Evolutionary conservation across 345 rosid species (phyloP).

Genomic region (Mallotus nudiflorus): DNA sequence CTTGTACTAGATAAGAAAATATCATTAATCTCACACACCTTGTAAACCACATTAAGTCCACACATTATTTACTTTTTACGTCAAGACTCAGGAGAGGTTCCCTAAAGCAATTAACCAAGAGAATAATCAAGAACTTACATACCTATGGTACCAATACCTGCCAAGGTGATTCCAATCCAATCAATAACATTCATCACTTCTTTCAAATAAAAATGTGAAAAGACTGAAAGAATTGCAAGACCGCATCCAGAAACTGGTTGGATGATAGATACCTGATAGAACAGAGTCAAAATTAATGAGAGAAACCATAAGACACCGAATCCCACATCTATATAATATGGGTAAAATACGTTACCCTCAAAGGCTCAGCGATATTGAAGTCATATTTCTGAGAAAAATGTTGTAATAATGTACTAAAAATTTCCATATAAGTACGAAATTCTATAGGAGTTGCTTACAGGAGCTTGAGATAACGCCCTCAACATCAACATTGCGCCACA

Average conservation of each 20-base stretch:
- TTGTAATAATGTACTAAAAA: not conserved
- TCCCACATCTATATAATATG: not conserved
- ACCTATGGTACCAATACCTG: constrained; percentile 98
- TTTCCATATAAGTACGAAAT: not conserved
- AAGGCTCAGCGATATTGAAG: not conserved
- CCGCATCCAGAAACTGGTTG: constrained; percentile 99
- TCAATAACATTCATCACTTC: constrained; percentile 91
- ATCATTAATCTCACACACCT: not conserved
- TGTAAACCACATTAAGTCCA: not conserved
- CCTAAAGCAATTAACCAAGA: not conserved
- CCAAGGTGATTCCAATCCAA: constrained; percentile 93
- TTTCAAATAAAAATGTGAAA: constrained; percentile 92
- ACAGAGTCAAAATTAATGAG: constrained; percentile 16
- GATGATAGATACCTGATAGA: constrained; percentile 80
- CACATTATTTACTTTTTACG: no score
- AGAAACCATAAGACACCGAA: constrained; percentile 7
- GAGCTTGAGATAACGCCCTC: constrained; percentile 84
- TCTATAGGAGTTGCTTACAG: constrained; percentile 49
- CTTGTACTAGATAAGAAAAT: not conserved
- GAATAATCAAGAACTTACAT: constrained; percentile 24
- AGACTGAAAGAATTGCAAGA: constrained; percentile 85
- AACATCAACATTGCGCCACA: constrained; percentile 90
- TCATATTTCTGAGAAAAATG: not conserved
- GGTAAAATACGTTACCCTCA: not conserved
- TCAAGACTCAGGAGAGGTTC: no score